Base-by-base conservation (phyloP, 2,329 filamentous ascomycete species). In the Corniculantispora saksenae region DNA sequence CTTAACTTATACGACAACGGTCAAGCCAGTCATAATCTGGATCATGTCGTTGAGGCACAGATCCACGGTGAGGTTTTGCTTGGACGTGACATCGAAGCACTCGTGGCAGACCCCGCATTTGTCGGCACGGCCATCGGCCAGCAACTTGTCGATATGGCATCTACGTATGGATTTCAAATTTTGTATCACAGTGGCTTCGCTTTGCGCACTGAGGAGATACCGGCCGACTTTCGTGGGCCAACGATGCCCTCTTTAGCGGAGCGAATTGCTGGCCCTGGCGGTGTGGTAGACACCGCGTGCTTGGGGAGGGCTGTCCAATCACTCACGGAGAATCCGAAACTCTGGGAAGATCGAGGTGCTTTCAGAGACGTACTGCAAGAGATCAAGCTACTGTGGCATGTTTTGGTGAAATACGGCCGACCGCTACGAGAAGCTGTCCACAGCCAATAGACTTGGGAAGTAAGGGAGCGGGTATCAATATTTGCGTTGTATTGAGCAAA, bases 21-120 rank as follows among this genome's bases (percentile, higher is more conserved):
- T 19, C 32, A 12, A 15, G 32, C 58, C 25, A 69, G 66, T 32
- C 66, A 59, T 25, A 71, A 70, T 40, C 62, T 71, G 10, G 67
- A 70, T 45, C 68, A 68, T 25, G 43, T 69, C 17, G 66, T 71
- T 27, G 69, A 71, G 57, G 69, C 66, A 29, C 69, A 70, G 38
- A 56, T 71, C 15, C 69, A 71, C 21, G 69, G 69, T 13, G 61
- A 67, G 10, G 61, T 71, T 19, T 29, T 57, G 25, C 66, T 71
- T 8, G 64, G 47, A 23, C 61, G 66, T 15, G 69, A 71, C 47
- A 67, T 70, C 17, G 69, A 67, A n/a, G 63, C 61, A 5, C 55
- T 71, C 5, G 67, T 71, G 17, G 64, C 61, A 8, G 69, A 71
- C 38, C 61, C 65, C 2, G 69, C 69, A 9, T 71, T 70, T 32